phyloP scores from a whole-genome alignment of 768 basidiomycete genomes.

The Cystoderma amianthinum region DNA sequence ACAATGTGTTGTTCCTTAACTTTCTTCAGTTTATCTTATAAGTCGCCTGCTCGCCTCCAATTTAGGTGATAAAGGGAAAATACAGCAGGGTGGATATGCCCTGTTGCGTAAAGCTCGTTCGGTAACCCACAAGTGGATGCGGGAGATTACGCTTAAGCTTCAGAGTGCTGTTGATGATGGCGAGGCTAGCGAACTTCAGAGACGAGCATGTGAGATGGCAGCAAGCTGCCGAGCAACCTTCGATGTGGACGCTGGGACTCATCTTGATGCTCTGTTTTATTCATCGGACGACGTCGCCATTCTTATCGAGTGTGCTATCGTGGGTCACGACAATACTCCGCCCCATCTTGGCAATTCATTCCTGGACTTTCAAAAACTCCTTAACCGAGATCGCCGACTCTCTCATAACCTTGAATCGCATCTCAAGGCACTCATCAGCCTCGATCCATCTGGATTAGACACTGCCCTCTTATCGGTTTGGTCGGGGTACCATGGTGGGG shows the following conservation, averaged over 20 bases:
- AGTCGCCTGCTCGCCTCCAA: constrained; percentile 26
- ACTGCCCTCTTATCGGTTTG: constrained; percentile 21
- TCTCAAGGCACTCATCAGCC: constrained; percentile 10
- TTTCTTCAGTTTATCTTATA: constrained; percentile 25
- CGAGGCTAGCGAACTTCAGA: constrained; percentile 9
- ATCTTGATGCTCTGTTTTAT: constrained; percentile 11
- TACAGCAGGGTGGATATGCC: constrained; percentile 6
- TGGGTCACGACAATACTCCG: constrained; percentile 22
- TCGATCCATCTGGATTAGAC: constrained; percentile 15
- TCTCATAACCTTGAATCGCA: constrained; percentile 17
- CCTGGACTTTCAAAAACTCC: constrained; percentile 11
- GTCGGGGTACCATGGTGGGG: constrained; percentile 16
- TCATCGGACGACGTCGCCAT: constrained; percentile 15
- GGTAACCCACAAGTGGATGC: constrained; percentile 28
- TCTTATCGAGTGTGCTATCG: constrained; percentile 23
- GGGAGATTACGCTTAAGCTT: constrained; percentile 19
- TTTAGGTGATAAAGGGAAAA: constrained; percentile 4
- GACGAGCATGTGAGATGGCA: constrained; percentile 26
- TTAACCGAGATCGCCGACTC: constrained; percentile 23
- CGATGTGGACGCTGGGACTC: constrained; percentile 21
- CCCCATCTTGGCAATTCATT: constrained; percentile 4
- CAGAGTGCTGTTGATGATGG: constrained; percentile 8
- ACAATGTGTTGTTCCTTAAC: too few species aligned
- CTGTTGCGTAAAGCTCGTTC: constrained; percentile 24
- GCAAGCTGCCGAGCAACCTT: constrained; percentile 31